Percentiles rank a stretch among this genome's conserved stretches.
phyloP scores from a whole-genome alignment of 495 filamentous ascomycete genomes.

The Letharia columbiana region DNA sequence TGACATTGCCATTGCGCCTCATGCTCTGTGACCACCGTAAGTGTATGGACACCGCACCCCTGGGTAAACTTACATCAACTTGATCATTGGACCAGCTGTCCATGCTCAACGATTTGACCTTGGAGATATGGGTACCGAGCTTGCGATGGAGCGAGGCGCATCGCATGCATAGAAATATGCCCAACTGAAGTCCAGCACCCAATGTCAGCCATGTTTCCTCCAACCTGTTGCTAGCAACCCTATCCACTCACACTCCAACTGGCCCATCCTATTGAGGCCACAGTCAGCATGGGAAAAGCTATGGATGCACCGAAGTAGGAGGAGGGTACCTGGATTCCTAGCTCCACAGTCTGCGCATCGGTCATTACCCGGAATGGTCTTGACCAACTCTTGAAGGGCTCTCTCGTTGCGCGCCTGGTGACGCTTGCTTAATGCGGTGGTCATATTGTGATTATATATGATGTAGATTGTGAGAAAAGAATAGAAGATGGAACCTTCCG shows the following conservation, averaged over 20 bases:
- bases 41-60: not conserved
- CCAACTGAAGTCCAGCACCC: constrained; percentile 50
- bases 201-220: constrained; percentile 8
- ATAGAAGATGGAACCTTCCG: not conserved
- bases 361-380: constrained; percentile 82
- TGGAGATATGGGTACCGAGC: constrained; percentile 93
- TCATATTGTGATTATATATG: constrained; percentile 34
- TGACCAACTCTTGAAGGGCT: constrained; percentile 80
- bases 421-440: constrained; percentile 67
- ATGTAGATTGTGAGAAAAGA: not conserved
- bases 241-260: constrained; percentile 83
- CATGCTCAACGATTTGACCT: constrained; percentile 97
- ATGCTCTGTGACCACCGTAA: constrained; percentile 56
- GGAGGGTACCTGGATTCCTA: constrained; percentile 74
- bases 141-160: constrained; percentile 95
- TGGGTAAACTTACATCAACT: constrained; percentile 62
- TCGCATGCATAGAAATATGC: constrained; percentile 94
- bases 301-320: not conserved
- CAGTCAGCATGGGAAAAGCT: not conserved
- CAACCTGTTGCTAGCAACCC: not conserved
- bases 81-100: constrained; percentile 93
- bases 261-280: constrained; percentile 66
- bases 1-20: constrained; percentile 78
- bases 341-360: constrained; percentile 88
- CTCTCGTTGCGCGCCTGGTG: constrained; percentile 96